Base-by-base conservation (phyloP, 345 rosid species). In the Eucalyptus cloeziana region DNA sequence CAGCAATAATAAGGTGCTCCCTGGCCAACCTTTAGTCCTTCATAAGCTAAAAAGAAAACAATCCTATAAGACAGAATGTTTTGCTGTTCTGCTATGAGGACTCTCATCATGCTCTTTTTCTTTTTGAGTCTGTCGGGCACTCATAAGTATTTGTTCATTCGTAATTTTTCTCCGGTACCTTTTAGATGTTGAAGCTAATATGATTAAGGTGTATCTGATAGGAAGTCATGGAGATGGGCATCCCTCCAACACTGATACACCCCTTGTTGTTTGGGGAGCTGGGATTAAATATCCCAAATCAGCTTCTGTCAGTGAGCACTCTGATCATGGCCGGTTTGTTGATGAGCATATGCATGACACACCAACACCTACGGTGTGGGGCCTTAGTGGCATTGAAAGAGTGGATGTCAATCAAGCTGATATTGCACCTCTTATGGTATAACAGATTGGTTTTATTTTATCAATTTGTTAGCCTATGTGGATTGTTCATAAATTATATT, bases 171-270 rank as follows among this genome's bases (percentile, higher is more conserved):
- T 54, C 51, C 8, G 21, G 67, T 54, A 50, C 62, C 40, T 44
- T 80, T 80, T 27, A 51, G 43, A 67, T 88, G 33, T 40, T 50
- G 22, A 45, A 44, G 49, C 80, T 54, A 33, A 47, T 62, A 88
- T 88, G 86, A 85, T n/a, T 90, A 40, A 52, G 45, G 12, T 91
- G 88, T 87, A 62, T 64, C 60, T 91, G 50, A 64, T 91, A 95
- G 99, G 99, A 90, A 97, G 99, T 90, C 99, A 97, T 91, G 99
- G 99, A 83, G 99, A 96, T 91, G 99, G 99, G 85, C 99, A 97
- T 92, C 99, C 97, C 88, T 88, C 99, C 87, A 95, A 95, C 90
- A 97, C 98, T 88, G 99, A 97, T 91, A 96, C 99, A 89, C 99
- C 99, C 89, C 96, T 97, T 87, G 98, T 97, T 89, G 99, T 94